Base-by-base conservation (phyloP, 495 filamentous ascomycete genomes). In the Penicillium riverlandense region DNA sequence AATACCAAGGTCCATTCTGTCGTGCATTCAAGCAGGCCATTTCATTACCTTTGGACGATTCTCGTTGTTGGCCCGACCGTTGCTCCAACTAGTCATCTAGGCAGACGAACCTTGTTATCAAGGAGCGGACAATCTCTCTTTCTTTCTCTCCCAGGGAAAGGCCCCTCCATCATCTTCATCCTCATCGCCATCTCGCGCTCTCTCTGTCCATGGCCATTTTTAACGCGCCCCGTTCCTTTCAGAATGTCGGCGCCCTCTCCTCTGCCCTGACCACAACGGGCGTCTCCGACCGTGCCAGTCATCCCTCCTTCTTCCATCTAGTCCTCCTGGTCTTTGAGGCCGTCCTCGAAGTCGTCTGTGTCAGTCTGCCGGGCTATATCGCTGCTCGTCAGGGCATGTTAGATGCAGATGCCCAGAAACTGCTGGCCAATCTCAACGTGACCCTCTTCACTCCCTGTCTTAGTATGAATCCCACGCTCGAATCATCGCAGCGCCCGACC, bases 401-500 rank as follows among this genome's bases (percentile, higher is more conserved):
- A 64, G 87, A 91, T 68, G 84, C 86, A 37, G 88, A 95, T 34
- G 85, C 86, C 52, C 92, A 98, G 63, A 97, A 96, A 60, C 90
- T 97, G 53, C 77, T 95, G 22, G 90, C 92, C 32, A 95, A 98
- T 55, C 72, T 98, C 44, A 98, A 98, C 59, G 87, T 94, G 37
- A 82, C 80, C 53, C 72, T 98, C 11, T 98, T 98, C 61, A 98
- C 92, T 34, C 92, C 92, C 43, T 97, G 94, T 57, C 79, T 98
- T 49, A 94, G 89, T 95, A 83, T 48, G 87, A 63, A 29, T 28
- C 22, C 11, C 8, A 45, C 43, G 11, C 6, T 11, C 14, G 9
- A 12, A 11, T 35, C 11, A 28, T 28, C n/a, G 28, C 6, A 14
- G 39, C 27, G 6, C 14, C 29, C 14, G 33, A 34, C 41, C 13